Conservation (phyloP, 352 stramenopile genomes). For the Halophytophthora polymorphica region DNA sequence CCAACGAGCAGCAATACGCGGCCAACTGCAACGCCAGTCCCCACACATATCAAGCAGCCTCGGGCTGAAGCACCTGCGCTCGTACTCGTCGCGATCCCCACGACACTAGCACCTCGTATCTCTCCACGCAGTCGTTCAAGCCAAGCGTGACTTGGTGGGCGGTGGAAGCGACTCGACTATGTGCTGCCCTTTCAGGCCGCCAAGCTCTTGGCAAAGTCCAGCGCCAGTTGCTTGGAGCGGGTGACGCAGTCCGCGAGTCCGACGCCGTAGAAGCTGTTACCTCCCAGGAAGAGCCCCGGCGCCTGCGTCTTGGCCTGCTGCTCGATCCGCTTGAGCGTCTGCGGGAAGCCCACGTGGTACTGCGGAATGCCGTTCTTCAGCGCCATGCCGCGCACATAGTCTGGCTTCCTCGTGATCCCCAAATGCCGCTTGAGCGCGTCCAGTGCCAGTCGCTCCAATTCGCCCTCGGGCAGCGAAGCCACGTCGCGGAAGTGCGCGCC, state of each 20-base stretch:
- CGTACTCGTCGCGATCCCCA: too few species aligned
- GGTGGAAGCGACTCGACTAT: too few species aligned
- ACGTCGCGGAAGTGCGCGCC: constrained; percentile 76
- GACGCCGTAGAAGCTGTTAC: constrained; percentile 88
- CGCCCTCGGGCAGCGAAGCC: constrained; percentile 27
- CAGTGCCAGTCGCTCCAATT: constrained; percentile 61
- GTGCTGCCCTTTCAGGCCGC: constrained; percentile 10
- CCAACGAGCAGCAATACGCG: too few species aligned
- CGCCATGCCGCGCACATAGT: constrained; percentile 52
- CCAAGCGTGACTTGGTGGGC: too few species aligned
- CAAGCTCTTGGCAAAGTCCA: constrained; percentile 56
- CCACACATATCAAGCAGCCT: too few species aligned
- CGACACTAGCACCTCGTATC: too few species aligned
- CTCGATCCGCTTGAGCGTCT: constrained; percentile 62
- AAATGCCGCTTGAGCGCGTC: constrained; percentile 75
- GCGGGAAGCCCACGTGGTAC: constrained; percentile 79
- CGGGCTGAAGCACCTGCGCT: too few species aligned
- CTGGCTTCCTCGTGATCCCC: constrained; percentile 49
- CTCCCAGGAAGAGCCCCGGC: constrained; percentile 51
- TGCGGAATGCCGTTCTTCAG: constrained; percentile 76
- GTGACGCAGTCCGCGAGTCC: constrained; percentile 82
- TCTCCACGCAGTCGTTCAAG: too few species aligned
- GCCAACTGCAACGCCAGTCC: too few species aligned
- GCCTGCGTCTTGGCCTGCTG: constrained; percentile 34
- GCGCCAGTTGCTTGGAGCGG: constrained; percentile 73